phyloP scores from a whole-genome alignment of 1,284 basidiomycete species.

The Ceratobasidium sp. region DNA sequence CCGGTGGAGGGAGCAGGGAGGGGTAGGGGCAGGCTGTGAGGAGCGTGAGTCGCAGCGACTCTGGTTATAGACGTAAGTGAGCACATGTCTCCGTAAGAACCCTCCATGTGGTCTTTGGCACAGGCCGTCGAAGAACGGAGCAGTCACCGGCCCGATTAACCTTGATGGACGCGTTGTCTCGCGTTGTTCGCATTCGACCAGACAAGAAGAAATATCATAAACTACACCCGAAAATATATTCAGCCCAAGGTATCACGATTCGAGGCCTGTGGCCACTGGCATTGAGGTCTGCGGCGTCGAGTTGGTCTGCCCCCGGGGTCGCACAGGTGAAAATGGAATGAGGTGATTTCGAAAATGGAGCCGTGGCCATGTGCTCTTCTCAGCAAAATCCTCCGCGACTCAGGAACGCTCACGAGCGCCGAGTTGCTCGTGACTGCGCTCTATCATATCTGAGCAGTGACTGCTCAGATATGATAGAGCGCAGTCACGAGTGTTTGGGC shows the following conservation, averaged over 20 bases:
- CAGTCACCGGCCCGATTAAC: background rate
- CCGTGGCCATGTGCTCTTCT: slow-evolving; percentile 13
- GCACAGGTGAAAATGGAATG: too few species aligned
- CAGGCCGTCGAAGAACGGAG: background rate
- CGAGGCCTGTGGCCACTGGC: background rate
- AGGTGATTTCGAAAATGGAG: slow-evolving; percentile 11
- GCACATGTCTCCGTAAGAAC: too few species aligned
- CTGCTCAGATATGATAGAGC: too few species aligned
- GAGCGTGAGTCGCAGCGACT: background rate
- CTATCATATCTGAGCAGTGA: too few species aligned
- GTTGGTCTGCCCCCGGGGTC: too few species aligned
- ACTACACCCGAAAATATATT: too few species aligned
- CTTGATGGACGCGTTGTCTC: too few species aligned
- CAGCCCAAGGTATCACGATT: background rate
- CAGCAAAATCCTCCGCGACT: too few species aligned
- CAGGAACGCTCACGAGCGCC: too few species aligned
- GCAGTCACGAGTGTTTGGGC: too few species aligned
- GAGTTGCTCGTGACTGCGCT: too few species aligned
- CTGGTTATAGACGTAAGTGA: slow-evolving; percentile 1
- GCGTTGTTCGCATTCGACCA: background rate
- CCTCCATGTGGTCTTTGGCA: slow-evolving; percentile 10
- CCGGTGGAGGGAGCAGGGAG: slow-evolving; percentile 10
- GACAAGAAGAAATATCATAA: background rate
- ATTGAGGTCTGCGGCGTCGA: background rate
- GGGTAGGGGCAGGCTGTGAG: slow-evolving; percentile 39